Evolutionary conservation across 2,329 filamentous ascomycete genomes (phyloP).

Genomic region (Neofusicoccum sp.): DNA sequence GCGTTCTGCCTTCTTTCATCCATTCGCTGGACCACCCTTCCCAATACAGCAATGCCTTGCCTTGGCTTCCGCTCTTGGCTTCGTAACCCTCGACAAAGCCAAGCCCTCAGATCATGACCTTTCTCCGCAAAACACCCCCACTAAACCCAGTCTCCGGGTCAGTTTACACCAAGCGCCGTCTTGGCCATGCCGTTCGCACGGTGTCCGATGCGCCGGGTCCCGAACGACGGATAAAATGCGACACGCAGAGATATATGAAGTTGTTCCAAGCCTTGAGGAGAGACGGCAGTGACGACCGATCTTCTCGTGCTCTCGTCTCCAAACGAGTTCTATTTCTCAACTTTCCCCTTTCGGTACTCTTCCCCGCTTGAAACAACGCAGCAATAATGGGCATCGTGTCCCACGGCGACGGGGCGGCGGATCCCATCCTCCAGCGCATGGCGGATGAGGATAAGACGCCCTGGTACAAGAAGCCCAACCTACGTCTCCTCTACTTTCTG

Average conservation of each 20-base stretch:
- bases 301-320: no score
- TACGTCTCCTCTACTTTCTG: conserved; percentile 32
- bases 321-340: no score
- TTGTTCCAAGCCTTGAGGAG: no score
- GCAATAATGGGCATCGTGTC: conserved; percentile 29
- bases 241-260: background rate
- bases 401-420: conserved; percentile 28
- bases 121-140: background rate
- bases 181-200: background rate
- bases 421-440: conserved; percentile 41
- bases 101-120: background rate
- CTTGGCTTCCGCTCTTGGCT: background rate
- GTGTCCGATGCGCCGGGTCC: background rate
- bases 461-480: conserved; percentile 31
- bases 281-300: background rate
- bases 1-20: no score
- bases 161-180: background rate
- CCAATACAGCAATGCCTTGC: background rate
- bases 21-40: background rate
- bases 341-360: background rate
- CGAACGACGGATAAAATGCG: background rate
- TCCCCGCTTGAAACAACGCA: background rate
- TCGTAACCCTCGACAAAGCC: background rate
- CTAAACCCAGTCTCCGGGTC: background rate
- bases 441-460: conserved; percentile 39